phyloP scores from a whole-genome alignment of 2,329 filamentous ascomycete species.

The Colletotrichum sp. region DNA sequence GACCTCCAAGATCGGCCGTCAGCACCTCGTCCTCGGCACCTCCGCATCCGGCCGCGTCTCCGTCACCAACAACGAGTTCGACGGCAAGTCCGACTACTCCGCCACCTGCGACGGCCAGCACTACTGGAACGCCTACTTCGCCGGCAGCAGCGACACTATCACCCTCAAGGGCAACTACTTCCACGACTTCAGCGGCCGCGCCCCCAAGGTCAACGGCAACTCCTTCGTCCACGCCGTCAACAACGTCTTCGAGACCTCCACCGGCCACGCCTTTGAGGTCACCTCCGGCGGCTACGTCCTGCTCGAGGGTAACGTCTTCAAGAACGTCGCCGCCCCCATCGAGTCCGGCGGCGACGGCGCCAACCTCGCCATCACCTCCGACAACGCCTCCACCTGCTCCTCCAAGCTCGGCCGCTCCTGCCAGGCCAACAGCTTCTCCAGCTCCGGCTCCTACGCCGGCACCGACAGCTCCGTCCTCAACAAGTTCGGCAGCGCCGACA shows the following conservation, averaged over 20 bases:
- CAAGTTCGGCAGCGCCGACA: constrained; percentile 52
- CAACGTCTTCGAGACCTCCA: constrained; percentile 62
- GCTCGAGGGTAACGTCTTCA: constrained; percentile 64
- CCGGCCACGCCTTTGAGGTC: constrained; percentile 62
- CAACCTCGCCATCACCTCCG: constrained; percentile 9
- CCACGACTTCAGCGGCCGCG: constrained; percentile 62
- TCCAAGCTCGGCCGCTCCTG: constrained; percentile 53
- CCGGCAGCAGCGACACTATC: constrained; percentile 59
- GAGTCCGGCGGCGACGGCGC: constrained; percentile 25
- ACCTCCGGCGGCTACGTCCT: constrained; percentile 44
- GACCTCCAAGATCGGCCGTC: constrained; percentile 62
- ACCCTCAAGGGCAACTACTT: constrained; percentile 67
- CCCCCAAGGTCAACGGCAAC: constrained; percentile 62
- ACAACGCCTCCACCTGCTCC: constrained; percentile 39
- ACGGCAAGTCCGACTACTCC: constrained; percentile 58
- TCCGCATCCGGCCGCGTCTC: constrained; percentile 58
- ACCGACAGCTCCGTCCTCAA: constrained; percentile 51
- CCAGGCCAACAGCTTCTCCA: constrained; percentile 52
- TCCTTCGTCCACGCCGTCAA: constrained; percentile 64
- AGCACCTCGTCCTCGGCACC: constrained; percentile 64
- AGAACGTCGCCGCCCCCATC: constrained; percentile 51
- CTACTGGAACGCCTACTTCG: constrained; percentile 65
- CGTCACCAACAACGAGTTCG: constrained; percentile 64
- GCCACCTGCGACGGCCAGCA: constrained; percentile 63
- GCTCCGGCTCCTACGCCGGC: constrained; percentile 40